These are phyloP conservation scores for Ambrosiella beaveri DNA, from an alignment of 2,329 filamentous ascomycete species.

Conservation along the genomic window DNA sequence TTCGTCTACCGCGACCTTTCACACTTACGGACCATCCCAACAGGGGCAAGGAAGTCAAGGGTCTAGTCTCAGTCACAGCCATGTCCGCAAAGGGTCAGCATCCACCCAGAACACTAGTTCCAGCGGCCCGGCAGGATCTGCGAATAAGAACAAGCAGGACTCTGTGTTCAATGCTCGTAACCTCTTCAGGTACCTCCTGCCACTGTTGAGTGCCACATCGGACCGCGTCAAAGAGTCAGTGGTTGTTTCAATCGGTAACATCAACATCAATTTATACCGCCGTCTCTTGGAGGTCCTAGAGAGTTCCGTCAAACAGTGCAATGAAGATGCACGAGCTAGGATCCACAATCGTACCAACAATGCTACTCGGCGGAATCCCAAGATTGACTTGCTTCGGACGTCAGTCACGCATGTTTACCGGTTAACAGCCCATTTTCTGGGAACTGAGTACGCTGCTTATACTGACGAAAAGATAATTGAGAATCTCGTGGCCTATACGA, in stretches of 20 bases:
- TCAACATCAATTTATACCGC: slow-evolving; percentile 85
- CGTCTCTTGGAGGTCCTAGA: slow-evolving; percentile 81
- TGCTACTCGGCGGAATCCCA: slow-evolving; percentile 62
- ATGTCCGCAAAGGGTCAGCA: slow-evolving; percentile 59
- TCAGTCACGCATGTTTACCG: slow-evolving; percentile 96
- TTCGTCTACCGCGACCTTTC: slow-evolving; percentile 26
- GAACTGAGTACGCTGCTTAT: slow-evolving; percentile 52
- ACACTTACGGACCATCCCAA: neutral
- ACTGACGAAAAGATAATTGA: slow-evolving; percentile 80
- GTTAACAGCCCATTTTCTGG: slow-evolving; percentile 76
- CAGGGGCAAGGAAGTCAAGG: neutral
- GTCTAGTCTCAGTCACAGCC: slow-evolving; percentile 33
- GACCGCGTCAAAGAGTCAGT: slow-evolving; percentile 75
- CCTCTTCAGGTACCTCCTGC: slow-evolving; percentile 82
- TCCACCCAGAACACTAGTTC: slow-evolving; percentile 39
- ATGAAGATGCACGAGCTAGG: slow-evolving; percentile 70
- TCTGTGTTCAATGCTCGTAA: slow-evolving; percentile 78
- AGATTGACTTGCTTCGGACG: slow-evolving; percentile 73
- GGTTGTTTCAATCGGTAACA: slow-evolving; percentile 79
- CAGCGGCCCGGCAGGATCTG: neutral
- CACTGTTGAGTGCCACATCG: slow-evolving; percentile 64
- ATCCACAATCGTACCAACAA: slow-evolving; percentile 78
- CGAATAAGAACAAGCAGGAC: slow-evolving; percentile 26
- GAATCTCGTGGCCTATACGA: slow-evolving; percentile 77
- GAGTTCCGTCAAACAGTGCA: slow-evolving; percentile 68